Base-by-base conservation (phyloP, 176 grass and related monocot species). In the Secale cereale region DNA sequence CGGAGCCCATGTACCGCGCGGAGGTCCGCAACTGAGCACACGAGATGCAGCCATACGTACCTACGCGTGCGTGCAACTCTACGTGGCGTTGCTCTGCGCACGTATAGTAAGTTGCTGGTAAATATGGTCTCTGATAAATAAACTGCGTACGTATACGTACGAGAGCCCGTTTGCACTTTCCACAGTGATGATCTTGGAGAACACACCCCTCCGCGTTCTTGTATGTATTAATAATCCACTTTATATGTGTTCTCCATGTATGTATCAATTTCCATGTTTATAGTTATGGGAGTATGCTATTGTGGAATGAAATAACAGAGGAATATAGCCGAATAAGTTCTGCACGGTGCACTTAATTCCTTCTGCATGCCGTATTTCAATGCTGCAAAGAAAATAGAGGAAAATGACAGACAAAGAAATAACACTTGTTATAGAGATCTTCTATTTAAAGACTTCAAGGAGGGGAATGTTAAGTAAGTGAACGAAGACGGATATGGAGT, bases 1-100 rank as follows among this genome's bases (percentile, higher is more conserved):
- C 92, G 25, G 89, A 94, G 86, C 89, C 74, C 80, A 88, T 86
- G 92, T 94, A 89, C 79, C 86, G 82, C 79, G 46, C 40, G 25
- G 65, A 86, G 10, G 52, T 57, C 19, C 52, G 7, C 52, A 57
- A 22, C 52, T 57, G 52, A 57, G 52, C 17, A 22, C 52, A 22
- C 52, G 7, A 56, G 52, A 8, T 56, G 19, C 19, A 48, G 52
- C 52, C 7, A 56, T 56, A 8, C 19, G 19, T 57, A 20, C 16
- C 50, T 50, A 17, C 46, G 48, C 16, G 48, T 52, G 48, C 16
- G 16, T 52, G 6, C 16, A 48, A 50, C 46, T 50, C 48, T 50
- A 17, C 46, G 48, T 17, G 52, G 9, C 7, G 19, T 20, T 56
- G 52, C 2, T 22, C 19, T 56, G 17, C 52, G 2, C 52, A 56